These are phyloP conservation scores for Byssochlamys sp. DNA, from an alignment of 2,329 filamentous ascomycete genomes.

Conservation along the genomic window DNA sequence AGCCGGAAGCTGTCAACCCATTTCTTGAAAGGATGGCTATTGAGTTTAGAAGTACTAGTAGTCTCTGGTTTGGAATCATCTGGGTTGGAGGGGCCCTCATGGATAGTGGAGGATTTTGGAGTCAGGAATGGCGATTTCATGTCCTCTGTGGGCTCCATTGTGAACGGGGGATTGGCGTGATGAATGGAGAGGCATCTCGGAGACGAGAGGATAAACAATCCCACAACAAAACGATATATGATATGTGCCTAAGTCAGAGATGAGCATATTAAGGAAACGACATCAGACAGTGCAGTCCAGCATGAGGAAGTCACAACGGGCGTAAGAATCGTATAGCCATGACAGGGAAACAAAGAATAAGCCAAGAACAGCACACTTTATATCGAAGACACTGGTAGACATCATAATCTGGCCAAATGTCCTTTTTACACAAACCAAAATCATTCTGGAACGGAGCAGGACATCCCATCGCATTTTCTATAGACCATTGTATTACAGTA, in stretches of 20 bases:
- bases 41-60: background rate
- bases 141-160: background rate
- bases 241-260: background rate
- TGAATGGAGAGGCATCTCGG: background rate
- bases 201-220: background rate
- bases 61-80: background rate
- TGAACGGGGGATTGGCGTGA: background rate
- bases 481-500: background rate
- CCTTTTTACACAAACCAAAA: background rate
- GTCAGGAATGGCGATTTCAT: background rate
- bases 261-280: background rate
- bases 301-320: background rate
- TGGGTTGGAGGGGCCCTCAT: background rate
- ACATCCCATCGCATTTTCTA: background rate
- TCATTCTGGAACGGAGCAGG: background rate
- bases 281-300: background rate
- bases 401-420: background rate
- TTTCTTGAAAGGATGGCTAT: conserved; percentile 23
- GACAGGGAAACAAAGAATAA: background rate
- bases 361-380: background rate
- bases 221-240: background rate
- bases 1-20: conserved; percentile 31
- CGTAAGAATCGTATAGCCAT: background rate
- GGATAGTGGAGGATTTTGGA: background rate
- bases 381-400: background rate